phyloP scores from a whole-genome alignment of 257 asterid genomes.

The Solanum megistacrolobum region DNA sequence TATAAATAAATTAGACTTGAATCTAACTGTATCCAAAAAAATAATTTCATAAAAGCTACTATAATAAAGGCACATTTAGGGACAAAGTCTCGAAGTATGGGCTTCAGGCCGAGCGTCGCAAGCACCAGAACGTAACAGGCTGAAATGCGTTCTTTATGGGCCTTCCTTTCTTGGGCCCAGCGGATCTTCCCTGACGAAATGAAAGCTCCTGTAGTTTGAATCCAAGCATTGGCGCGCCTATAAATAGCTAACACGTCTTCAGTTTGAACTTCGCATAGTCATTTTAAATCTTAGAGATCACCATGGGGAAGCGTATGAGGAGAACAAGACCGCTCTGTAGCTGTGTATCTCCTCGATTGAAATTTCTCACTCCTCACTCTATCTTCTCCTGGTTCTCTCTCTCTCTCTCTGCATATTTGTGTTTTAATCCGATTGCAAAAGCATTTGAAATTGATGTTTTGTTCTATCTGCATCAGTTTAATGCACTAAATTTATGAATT shows the following conservation, averaged over 20 bases:
- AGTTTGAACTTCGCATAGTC: background rate
- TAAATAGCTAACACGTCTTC: conserved; percentile 2
- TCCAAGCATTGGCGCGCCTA: conserved; percentile 14
- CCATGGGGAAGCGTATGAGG: conserved; percentile 81
- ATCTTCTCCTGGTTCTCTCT: conserved; percentile 59
- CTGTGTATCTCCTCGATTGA: conserved; percentile 69
- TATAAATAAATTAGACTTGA: background rate
- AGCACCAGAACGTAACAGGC: background rate
- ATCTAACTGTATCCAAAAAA: background rate
- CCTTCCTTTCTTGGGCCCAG: background rate
- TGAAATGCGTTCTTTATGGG: background rate
- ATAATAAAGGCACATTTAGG: background rate
- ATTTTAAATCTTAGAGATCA: background rate
- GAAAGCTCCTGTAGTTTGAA: conserved; percentile 5
- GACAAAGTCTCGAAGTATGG: background rate
- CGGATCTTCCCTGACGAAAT: background rate
- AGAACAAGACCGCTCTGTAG: conserved; percentile 58
- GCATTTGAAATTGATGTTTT: background rate
- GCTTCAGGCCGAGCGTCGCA: background rate
- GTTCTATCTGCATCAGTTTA: background rate
- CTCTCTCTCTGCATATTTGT: background rate
- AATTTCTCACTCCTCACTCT: conserved; percentile 35
- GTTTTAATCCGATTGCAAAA: background rate
- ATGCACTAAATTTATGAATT: background rate
- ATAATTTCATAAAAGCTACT: background rate